Evolutionary conservation across 306 rosid genomes (phyloP).

Genomic region (Trifolium dubium): DNA sequence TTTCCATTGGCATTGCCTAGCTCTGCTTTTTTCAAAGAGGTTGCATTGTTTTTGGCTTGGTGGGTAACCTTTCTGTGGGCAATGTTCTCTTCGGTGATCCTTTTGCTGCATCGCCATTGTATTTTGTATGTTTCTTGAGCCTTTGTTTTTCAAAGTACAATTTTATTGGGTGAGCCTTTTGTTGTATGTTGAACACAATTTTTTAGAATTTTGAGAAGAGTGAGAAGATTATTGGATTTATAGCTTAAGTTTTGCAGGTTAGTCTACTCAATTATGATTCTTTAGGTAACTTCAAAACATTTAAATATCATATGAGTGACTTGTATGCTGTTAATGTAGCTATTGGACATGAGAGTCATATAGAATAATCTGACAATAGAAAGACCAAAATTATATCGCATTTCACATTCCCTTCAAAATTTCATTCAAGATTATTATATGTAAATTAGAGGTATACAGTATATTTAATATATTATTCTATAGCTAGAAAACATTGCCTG

Average conservation of each 20-base stretch:
- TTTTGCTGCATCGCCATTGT: slow-evolving; percentile 69
- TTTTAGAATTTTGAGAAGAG: slow-evolving; percentile 41
- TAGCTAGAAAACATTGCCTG: slow-evolving; percentile 15
- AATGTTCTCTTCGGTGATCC: slow-evolving; percentile 59
- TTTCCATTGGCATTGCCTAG: slow-evolving; percentile 52
- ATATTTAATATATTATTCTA: background rate
- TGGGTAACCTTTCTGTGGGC: slow-evolving; percentile 78
- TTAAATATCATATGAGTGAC: slow-evolving; percentile 25
- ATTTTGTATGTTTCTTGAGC: slow-evolving; percentile 73
- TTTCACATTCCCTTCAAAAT: slow-evolving; percentile 20
- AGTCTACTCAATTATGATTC: slow-evolving; percentile 37
- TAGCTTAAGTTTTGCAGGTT: slow-evolving; percentile 42
- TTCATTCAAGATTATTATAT: slow-evolving; percentile 20
- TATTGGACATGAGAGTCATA: slow-evolving; percentile 26
- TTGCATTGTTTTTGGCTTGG: slow-evolving; percentile 82
- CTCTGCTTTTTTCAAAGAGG: slow-evolving; percentile 58
- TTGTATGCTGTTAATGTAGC: slow-evolving; percentile 33
- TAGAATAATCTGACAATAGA: slow-evolving; percentile 22
- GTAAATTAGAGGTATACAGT: slow-evolving; percentile 3
- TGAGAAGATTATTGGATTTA: slow-evolving; percentile 44
- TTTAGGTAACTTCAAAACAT: slow-evolving; percentile 27
- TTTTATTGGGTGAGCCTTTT: slow-evolving; percentile 43
- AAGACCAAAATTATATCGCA: slow-evolving; percentile 17
- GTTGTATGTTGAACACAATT: slow-evolving; percentile 33
- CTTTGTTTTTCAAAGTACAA: slow-evolving; percentile 28